These are phyloP conservation scores for Epichloe bromicola DNA, from an alignment of 2,329 filamentous ascomycete species.

Conservation along the genomic window DNA sequence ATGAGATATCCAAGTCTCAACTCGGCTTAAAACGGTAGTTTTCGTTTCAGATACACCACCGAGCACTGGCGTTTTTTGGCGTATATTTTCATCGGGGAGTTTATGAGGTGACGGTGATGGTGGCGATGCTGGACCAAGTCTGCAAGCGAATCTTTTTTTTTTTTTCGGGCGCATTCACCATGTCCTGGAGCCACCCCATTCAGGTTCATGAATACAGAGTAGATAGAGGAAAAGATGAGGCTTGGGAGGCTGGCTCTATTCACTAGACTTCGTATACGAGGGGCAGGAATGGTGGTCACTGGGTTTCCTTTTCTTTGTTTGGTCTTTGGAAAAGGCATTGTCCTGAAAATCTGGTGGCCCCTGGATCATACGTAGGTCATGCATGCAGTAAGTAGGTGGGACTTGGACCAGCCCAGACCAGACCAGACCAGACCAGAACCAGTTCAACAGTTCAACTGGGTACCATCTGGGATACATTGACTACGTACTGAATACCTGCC, in stretches of 20 bases:
- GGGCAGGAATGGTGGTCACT: neutral
- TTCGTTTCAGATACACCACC: conserved; percentile 8
- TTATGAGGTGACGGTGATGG: neutral
- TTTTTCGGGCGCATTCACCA: neutral
- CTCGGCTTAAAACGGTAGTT: conserved; percentile 1
- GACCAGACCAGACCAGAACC: no score
- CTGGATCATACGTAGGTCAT: no score
- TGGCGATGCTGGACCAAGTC: neutral
- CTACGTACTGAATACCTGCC: no score
- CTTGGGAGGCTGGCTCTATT: neutral
- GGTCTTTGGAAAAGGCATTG: neutral
- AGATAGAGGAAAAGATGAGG: neutral
- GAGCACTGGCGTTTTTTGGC: conserved; percentile 19
- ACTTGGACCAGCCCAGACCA: no score
- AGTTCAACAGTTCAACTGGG: no score
- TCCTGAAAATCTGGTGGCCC: no score
- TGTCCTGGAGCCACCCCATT: neutral
- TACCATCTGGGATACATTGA: no score
- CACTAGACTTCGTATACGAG: neutral
- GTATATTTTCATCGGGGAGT: neutral
- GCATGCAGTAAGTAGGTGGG: neutral
- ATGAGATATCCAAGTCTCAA: neutral
- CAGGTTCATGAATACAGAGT: neutral
- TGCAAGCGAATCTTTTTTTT: neutral
- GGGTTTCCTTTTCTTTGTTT: neutral